A percentile compares a stretch with the other conserved stretches of the same genome.
phyloP scores from a whole-genome alignment of 1,284 basidiomycete species.

The Meira miltonrushii region DNA sequence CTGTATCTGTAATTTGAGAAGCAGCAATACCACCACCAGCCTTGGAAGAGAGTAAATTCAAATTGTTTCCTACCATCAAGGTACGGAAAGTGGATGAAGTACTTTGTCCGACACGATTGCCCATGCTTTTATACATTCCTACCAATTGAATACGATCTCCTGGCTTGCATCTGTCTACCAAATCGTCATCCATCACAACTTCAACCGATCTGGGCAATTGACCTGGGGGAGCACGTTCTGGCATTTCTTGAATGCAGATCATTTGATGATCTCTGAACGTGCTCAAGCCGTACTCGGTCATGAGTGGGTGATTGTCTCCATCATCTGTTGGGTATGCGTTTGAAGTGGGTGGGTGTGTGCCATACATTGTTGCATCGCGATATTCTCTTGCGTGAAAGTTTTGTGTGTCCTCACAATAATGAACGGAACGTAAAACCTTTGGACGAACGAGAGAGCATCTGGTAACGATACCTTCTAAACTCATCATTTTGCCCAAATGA shows the following conservation, averaged over 20 bases:
- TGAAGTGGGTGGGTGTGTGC: slow-evolving; percentile 57
- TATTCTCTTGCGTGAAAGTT: slow-evolving; percentile 85
- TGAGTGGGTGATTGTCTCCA: slow-evolving; percentile 76
- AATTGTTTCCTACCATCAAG: slow-evolving; percentile 87
- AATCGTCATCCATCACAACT: slow-evolving; percentile 90
- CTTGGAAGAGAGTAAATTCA: slow-evolving; percentile 93
- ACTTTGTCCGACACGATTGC: slow-evolving; percentile 66
- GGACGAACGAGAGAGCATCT: slow-evolving; percentile 96
- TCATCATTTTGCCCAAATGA: slow-evolving; percentile 93
- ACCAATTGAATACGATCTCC: slow-evolving; percentile 96
- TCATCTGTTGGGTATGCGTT: slow-evolving; percentile 74
- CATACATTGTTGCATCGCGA: slow-evolving; percentile 85
- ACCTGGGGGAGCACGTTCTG: slow-evolving; percentile 92
- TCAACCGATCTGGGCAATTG: slow-evolving; percentile 93
- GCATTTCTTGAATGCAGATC: slow-evolving; percentile 99
- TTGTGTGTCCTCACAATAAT: slow-evolving; percentile 82
- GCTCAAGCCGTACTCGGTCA: slow-evolving; percentile 89
- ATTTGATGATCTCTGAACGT: slow-evolving; percentile 94
- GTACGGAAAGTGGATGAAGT: slow-evolving; percentile 80
- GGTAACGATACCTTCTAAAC: slow-evolving; percentile 95
- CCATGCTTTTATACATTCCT: slow-evolving; percentile 87
- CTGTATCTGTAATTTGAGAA: slow-evolving; percentile 82
- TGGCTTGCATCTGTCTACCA: slow-evolving; percentile 95
- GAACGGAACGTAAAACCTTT: slow-evolving; percentile 94
- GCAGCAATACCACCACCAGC: slow-evolving; percentile 92